phyloP scores from a whole-genome alignment of 495 filamentous ascomycete genomes.

The Hapsidospora chrysogenum region DNA sequence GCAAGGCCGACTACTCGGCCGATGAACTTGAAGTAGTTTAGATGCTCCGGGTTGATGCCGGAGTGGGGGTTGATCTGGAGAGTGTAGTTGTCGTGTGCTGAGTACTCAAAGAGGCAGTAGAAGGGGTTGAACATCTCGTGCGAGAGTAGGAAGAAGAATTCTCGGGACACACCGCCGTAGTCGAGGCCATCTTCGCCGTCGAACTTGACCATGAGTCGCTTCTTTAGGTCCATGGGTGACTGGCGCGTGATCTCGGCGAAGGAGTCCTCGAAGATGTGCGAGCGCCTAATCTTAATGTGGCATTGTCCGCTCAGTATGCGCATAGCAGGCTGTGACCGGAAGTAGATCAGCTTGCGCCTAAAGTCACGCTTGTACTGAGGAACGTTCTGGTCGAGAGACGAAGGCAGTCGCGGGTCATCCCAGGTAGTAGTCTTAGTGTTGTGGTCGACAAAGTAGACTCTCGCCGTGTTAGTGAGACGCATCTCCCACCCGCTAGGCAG shows the following conservation, averaged over 20 bases:
- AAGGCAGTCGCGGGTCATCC: slow-evolving; percentile 92
- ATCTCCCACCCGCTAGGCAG: slow-evolving; percentile 98
- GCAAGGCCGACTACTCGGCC: slow-evolving; percentile 92
- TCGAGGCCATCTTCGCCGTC: slow-evolving; percentile 96
- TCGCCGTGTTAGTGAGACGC: slow-evolving; percentile 92
- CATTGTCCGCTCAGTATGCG: slow-evolving; percentile 92
- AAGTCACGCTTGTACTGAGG: slow-evolving; percentile 99
- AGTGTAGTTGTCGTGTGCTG: slow-evolving; percentile 99
- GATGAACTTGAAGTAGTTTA: slow-evolving; percentile 99
- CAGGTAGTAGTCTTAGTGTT: slow-evolving; percentile 99
- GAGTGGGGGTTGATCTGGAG: slow-evolving; percentile 99
- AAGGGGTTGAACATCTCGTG: slow-evolving; percentile 99
- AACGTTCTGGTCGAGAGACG: slow-evolving; percentile 93
- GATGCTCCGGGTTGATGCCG: slow-evolving; percentile 96
- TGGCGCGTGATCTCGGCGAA: slow-evolving; percentile 97
- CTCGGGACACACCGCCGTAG: slow-evolving; percentile 94
- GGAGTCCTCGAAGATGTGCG: slow-evolving; percentile 96
- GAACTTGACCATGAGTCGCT: slow-evolving; percentile 98
- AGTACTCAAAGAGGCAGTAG: slow-evolving; percentile 99
- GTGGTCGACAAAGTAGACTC: slow-evolving; percentile 98
- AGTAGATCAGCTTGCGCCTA: slow-evolving; percentile 94
- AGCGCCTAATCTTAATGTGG: slow-evolving; percentile 91
- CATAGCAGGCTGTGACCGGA: slow-evolving; percentile 92
- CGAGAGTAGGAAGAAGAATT: slow-evolving; percentile 99
- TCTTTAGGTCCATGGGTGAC: slow-evolving; percentile 91